Conservation (phyloP, 345 rosid species). For the Theobroma cacao region DNA sequence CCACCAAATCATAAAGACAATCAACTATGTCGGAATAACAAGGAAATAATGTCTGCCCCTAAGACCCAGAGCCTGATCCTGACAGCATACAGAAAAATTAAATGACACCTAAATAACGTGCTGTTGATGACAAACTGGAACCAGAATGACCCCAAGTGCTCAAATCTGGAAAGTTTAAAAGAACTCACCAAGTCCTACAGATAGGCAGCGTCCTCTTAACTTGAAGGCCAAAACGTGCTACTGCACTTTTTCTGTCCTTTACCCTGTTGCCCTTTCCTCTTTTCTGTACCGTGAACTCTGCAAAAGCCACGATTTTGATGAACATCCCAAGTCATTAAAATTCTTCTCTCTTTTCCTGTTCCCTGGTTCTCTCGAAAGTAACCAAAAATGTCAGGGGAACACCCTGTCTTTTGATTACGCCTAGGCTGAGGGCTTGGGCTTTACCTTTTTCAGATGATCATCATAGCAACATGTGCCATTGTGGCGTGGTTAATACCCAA, state of each 20-base stretch:
- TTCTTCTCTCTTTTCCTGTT: background rate
- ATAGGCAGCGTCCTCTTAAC: background rate
- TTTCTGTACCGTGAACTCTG: background rate
- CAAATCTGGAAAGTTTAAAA: constrained; percentile 11
- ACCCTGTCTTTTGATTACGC: constrained; percentile 11
- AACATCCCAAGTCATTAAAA: background rate
- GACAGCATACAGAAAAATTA: background rate
- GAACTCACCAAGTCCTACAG: background rate
- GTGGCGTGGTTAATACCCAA: background rate
- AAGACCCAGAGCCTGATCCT: background rate
- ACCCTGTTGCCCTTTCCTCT: background rate
- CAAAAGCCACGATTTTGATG: constrained; percentile 5
- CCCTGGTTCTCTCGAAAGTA: constrained; percentile 5
- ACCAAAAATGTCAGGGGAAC: constrained; percentile 3
- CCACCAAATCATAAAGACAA: background rate
- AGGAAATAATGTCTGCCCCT: background rate
- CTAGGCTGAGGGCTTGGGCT: background rate
- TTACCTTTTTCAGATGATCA: constrained; percentile 7
- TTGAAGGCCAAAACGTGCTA: background rate
- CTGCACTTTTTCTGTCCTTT: background rate
- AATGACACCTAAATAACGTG: background rate
- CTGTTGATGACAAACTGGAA: background rate
- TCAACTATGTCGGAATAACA: background rate
- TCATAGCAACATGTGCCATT: constrained; percentile 23
- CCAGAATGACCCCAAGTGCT: background rate